Evolutionary conservation across 192 early-diverging fungal genomes (phyloP).

Genomic region (Dispira simplex): DNA sequence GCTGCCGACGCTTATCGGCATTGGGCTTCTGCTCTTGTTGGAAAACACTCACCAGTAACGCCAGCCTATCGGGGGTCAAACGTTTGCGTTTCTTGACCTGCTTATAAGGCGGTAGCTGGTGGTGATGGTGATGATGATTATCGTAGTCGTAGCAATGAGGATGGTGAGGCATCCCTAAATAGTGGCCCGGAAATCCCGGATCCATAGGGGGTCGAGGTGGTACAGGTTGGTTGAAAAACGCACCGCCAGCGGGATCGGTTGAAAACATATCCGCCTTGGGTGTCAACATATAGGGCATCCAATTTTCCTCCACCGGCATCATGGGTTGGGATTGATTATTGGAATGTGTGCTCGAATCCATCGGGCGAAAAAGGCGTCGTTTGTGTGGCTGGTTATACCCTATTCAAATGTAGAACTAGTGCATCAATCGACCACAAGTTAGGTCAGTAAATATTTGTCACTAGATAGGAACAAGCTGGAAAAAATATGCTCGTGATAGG

Average conservation of each 20-base stretch:
- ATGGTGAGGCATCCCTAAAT: background rate
- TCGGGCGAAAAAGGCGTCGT: no score
- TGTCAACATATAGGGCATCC: conserved; percentile 4
- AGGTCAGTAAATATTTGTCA: no score
- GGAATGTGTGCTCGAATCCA: no score
- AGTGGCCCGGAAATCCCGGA: background rate
- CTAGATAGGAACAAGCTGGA: no score
- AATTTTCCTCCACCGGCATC: conserved; percentile 2
- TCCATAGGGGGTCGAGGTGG: background rate
- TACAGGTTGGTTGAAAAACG: background rate
- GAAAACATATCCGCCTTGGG: background rate
- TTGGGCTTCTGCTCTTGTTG: conserved; percentile 44
- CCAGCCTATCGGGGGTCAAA: conserved; percentile 49
- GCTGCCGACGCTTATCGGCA: conserved; percentile 36
- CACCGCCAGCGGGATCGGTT: background rate
- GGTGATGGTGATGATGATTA: background rate
- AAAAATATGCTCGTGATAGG: no score
- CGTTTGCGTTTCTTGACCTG: conserved; percentile 45
- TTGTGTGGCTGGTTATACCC: no score
- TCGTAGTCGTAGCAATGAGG: background rate
- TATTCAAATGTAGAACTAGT: no score
- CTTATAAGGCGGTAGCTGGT: background rate
- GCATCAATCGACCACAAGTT: no score
- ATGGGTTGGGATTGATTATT: background rate
- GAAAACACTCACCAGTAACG: conserved; percentile 38